A percentile compares a stretch with the other conserved stretches of the same genome.
Conservation (phyloP, 2,329 filamentous ascomycete species). For the Aspergillus viridinutans region DNA sequence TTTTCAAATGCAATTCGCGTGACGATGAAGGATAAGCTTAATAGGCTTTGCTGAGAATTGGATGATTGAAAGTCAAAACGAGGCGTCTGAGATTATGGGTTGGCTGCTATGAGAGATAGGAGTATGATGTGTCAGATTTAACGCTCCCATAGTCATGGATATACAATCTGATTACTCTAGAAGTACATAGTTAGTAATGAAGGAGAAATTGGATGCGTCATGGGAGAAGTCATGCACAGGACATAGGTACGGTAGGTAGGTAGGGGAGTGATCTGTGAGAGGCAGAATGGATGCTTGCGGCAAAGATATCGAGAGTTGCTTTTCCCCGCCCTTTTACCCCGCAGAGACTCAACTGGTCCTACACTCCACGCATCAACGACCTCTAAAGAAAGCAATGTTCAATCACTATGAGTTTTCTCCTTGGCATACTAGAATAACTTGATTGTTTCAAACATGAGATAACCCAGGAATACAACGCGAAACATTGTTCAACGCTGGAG, state of each 20-base stretch:
- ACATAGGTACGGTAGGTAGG: no score
- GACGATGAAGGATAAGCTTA: background rate
- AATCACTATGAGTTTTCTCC: background rate
- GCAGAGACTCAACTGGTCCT: background rate
- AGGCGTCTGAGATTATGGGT: background rate
- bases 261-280: no score
- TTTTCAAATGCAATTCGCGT: background rate
- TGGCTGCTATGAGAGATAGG: background rate
- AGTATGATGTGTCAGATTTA: background rate
- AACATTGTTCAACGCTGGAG: background rate
- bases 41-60: background rate
- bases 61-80: background rate
- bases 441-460: background rate
- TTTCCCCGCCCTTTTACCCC: background rate
- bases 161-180: background rate
- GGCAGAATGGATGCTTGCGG: background rate
- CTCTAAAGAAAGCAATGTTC: no score
- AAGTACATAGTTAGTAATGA: background rate
- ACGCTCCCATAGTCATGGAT: background rate
- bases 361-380: background rate
- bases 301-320: background rate
- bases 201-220: background rate
- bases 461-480: background rate
- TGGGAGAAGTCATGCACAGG: background rate
- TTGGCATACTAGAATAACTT: background rate